These are phyloP conservation scores for Wallacemonas rigidus DNA, from an alignment of 208 protist species.

Conservation along the genomic window DNA sequence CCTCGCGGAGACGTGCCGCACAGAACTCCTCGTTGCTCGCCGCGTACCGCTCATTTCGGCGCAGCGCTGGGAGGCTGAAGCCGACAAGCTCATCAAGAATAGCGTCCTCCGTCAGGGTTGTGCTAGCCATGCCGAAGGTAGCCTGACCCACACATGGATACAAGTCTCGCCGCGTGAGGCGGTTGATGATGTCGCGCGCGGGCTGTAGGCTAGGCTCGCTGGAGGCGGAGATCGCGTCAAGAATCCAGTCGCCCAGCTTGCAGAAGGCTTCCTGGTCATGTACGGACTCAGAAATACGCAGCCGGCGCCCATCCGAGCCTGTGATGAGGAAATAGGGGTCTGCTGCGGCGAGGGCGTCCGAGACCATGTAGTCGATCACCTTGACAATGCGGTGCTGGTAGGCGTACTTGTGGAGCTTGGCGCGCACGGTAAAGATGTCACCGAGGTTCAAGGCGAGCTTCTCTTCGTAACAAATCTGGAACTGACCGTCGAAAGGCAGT, in stretches of 20 bases:
- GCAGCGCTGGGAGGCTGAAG: background rate
- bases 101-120: constrained; percentile 19
- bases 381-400: constrained; percentile 96
- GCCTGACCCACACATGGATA: constrained; percentile 59
- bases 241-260: constrained; percentile 87
- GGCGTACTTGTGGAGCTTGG: constrained; percentile 95
- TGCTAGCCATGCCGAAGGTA: constrained; percentile 29
- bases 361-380: constrained; percentile 95
- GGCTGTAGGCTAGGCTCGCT: constrained; percentile 40
- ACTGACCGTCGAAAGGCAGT: constrained; percentile 78
- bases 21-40: background rate
- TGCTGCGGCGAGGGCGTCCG: constrained; percentile 85
- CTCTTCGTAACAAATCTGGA: constrained; percentile 85
- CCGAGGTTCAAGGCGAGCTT: constrained; percentile 88
- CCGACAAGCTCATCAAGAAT: constrained; percentile 27
- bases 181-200: constrained; percentile 60
- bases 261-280: constrained; percentile 60
- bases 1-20: constrained; percentile 23
- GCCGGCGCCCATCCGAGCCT: constrained; percentile 31
- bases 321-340: constrained; percentile 75
- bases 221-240: constrained; percentile 81
- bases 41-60: background rate
- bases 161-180: constrained; percentile 73
- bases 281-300: constrained; percentile 65
- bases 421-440: constrained; percentile 95